Conservation (phyloP, 208 protist species). For the Crithidia expoeki region DNA sequence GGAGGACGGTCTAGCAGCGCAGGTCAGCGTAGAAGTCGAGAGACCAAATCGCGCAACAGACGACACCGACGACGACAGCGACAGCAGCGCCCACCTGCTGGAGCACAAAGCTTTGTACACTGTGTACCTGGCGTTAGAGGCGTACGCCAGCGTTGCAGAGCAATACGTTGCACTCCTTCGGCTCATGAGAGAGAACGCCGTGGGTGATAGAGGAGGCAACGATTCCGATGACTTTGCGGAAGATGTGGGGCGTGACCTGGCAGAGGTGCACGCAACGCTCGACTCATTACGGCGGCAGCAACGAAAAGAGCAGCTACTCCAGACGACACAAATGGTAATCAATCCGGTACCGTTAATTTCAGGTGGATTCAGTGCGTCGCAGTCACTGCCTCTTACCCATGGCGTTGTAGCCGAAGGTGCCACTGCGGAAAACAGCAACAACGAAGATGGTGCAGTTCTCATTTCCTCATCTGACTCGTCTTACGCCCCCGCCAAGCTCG, state of each 20-base stretch:
- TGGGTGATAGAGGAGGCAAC: background rate
- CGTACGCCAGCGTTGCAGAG: constrained; percentile 9
- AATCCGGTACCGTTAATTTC: background rate
- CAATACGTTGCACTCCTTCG: constrained; percentile 14
- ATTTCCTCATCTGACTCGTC: background rate
- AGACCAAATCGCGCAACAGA: background rate
- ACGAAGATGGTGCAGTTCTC: background rate
- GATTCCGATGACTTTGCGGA: background rate
- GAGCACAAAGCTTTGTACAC: constrained; percentile 16
- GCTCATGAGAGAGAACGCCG: background rate
- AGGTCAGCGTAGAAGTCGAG: background rate
- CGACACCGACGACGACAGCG: background rate
- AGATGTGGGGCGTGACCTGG: constrained; percentile 23
- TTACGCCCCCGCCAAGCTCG: background rate
- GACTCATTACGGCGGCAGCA: background rate
- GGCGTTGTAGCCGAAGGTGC: background rate
- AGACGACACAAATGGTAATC: background rate
- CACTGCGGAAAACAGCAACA: background rate
- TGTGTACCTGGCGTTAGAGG: constrained; percentile 17
- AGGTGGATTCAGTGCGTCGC: background rate
- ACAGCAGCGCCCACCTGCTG: background rate
- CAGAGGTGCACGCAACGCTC: constrained; percentile 19
- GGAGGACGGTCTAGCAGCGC: background rate
- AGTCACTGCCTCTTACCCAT: background rate
- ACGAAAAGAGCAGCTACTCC: background rate